Conservation (phyloP, 2,329 filamentous ascomycete species). For the Colletotrichum sp. region DNA sequence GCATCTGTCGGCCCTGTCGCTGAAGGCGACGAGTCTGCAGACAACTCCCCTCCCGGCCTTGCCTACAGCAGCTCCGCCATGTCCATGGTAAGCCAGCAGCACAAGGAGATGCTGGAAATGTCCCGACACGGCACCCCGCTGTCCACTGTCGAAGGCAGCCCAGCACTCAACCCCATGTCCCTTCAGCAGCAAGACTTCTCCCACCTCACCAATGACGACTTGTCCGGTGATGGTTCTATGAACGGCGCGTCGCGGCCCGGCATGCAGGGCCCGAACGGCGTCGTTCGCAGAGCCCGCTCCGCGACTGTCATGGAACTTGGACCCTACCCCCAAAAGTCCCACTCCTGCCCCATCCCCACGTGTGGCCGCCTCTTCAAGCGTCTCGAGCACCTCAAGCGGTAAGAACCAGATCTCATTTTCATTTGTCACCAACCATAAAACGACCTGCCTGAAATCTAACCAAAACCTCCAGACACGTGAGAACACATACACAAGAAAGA, state of each 20-base stretch:
- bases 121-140: slow-evolving; percentile 92
- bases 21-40: slow-evolving; percentile 79
- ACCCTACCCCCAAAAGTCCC: slow-evolving; percentile 96
- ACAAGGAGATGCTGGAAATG: slow-evolving; percentile 80
- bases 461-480: slow-evolving; percentile 80
- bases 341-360: slow-evolving; percentile 98
- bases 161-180: slow-evolving; percentile 72
- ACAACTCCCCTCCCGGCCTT: slow-evolving; percentile 80
- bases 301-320: slow-evolving; percentile 96
- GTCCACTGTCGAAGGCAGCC: slow-evolving; percentile 82
- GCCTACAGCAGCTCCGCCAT: slow-evolving; percentile 75
- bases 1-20: slow-evolving; percentile 82
- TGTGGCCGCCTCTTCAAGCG: slow-evolving; percentile 98
- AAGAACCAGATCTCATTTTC: slow-evolving; percentile 57
- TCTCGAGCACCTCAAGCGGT: slow-evolving; percentile 98
- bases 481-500: slow-evolving; percentile 98
- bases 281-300: slow-evolving; percentile 87
- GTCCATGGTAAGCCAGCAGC: slow-evolving; percentile 68
- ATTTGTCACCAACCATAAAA: slow-evolving; percentile 35
- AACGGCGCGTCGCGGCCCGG: slow-evolving; percentile 65
- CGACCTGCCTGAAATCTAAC: slow-evolving; percentile 52
- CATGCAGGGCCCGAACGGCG: slow-evolving; percentile 74
- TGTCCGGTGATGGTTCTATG: slow-evolving; percentile 63
- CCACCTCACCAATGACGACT: slow-evolving; percentile 67
- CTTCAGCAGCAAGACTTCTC: slow-evolving; percentile 73